Conservation (phyloP, 169 alveolate species). For the Plasmodium malariae region DNA sequence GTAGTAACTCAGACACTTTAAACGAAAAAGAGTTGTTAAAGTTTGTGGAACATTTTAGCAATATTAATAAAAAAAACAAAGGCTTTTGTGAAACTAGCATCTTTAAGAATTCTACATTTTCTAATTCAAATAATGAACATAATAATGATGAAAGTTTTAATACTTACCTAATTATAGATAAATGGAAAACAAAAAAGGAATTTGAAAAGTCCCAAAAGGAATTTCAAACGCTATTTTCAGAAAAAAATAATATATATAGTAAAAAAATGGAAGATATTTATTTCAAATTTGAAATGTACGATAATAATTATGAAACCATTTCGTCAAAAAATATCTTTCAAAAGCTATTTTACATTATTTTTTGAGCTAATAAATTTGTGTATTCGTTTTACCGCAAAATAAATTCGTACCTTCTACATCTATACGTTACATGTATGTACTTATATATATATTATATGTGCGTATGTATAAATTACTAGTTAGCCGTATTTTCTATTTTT, state of each 20-base stretch:
- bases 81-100: slow-evolving; percentile 71
- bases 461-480: not conserved
- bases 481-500: not conserved
- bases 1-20: not conserved
- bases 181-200: slow-evolving; percentile 59
- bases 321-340: slow-evolving; percentile 57
- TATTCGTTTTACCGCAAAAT: not conserved
- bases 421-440: too few species aligned
- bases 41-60: slow-evolving; percentile 26
- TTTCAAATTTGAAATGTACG: slow-evolving; percentile 38
- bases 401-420: too few species aligned
- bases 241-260: slow-evolving; percentile 50
- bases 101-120: slow-evolving; percentile 58
- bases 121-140: slow-evolving; percentile 19
- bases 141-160: slow-evolving; percentile 45
- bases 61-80: slow-evolving; percentile 38
- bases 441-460: too few species aligned
- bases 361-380: not conserved
- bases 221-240: slow-evolving; percentile 41
- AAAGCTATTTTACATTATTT: slow-evolving; percentile 22
- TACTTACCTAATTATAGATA: slow-evolving; percentile 60
- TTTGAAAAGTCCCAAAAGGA: slow-evolving; percentile 66
- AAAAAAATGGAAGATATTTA: slow-evolving; percentile 59
- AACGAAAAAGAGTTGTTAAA: slow-evolving; percentile 57
- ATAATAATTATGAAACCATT: slow-evolving; percentile 56